These are phyloP conservation scores for Linum usitatissimum DNA, from an alignment of 345 rosid species.

Conservation along the genomic window DNA sequence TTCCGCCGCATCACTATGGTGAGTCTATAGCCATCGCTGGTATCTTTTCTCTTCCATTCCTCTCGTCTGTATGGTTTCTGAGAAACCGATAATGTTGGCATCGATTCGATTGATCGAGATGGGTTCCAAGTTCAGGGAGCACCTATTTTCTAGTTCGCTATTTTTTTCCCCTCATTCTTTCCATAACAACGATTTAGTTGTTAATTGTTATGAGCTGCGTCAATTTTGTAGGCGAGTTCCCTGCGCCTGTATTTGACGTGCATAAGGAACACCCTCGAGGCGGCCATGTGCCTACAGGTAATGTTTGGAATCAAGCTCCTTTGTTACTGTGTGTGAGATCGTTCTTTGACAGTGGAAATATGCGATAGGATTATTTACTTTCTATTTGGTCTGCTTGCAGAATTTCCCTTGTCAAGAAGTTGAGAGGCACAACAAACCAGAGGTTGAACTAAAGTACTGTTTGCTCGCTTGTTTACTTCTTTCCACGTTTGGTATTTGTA, in stretches of 20 bases:
- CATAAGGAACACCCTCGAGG: slow-evolving; percentile 84
- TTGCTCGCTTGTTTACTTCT: background rate
- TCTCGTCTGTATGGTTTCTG: too few relatives aligned
- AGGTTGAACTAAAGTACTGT: slow-evolving; percentile 85
- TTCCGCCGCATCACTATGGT: too few relatives aligned
- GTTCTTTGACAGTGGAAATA: background rate
- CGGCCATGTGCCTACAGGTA: slow-evolving; percentile 93
- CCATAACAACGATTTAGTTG: too few relatives aligned
- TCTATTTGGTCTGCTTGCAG: slow-evolving; percentile 29
- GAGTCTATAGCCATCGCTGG: too few relatives aligned
- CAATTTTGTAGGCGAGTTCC: slow-evolving; percentile 44
- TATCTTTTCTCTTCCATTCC: too few relatives aligned
- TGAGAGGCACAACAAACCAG: slow-evolving; percentile 98
- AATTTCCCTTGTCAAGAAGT: slow-evolving; percentile 99
- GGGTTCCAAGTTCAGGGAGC: too few relatives aligned
- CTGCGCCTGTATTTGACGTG: slow-evolving; percentile 72
- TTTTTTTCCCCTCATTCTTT: too few relatives aligned
- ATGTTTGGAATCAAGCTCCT: background rate
- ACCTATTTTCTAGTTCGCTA: too few relatives aligned
- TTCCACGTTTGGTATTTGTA: background rate
- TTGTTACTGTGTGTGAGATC: background rate
- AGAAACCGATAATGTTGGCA: too few relatives aligned
- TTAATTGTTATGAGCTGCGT: background rate
- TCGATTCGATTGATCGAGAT: too few relatives aligned
- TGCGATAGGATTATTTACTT: background rate